Evolutionary conservation across 495 filamentous ascomycete species (phyloP), one percentile per base, ranked within the genome.

Genomic region (Penicillium cosmopolitanum): DNA sequence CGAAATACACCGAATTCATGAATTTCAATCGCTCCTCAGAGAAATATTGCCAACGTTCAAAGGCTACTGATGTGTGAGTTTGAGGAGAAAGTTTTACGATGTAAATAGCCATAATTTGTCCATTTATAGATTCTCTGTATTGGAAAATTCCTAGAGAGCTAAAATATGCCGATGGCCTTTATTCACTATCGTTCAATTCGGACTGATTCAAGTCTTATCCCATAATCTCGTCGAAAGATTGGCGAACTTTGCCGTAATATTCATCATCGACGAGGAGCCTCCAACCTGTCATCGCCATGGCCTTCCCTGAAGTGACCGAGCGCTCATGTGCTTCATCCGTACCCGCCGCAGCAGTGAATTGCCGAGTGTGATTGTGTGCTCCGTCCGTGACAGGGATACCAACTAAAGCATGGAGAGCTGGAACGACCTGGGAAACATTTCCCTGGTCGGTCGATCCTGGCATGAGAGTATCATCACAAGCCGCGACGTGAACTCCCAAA

Each of bases 341-440:
- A 13, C 83, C 81, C 2, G 85, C 81, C 0, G 82, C 80, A 13
- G 73, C 70, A 33, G 82, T 79, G 72, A 89, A 91, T 3, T 79
- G 79, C 0, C 84, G 82, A 61, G 78, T 87, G 63, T 91, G 87
- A n/a, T 78, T 82, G 15, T 77, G 80, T 2, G 71, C 73, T 0
- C 75, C 77, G 16, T 75, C 65, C 2, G 77, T 70, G 11, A 65
- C 60, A 0, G 70, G 71, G 47, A 91, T 88, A 6, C 72, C 73
- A 60, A 89, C 88, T 34, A 82, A 80, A 1, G 80, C 74, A 57
- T 79, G 84, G 16, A 91, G 62, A 38, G 83, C 86, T 21, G 87
- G 88, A 65, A 87, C 78, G 1, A 80, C 77, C 62, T 89, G 82
- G 64, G 83, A 86, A 60, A 91, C 78, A 65, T 90, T 82, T 0